Evolutionary conservation across 2,329 filamentous ascomycete species (phyloP), one percentile per base, ranked within the genome.

Genomic region (Nemania sp.): DNA sequence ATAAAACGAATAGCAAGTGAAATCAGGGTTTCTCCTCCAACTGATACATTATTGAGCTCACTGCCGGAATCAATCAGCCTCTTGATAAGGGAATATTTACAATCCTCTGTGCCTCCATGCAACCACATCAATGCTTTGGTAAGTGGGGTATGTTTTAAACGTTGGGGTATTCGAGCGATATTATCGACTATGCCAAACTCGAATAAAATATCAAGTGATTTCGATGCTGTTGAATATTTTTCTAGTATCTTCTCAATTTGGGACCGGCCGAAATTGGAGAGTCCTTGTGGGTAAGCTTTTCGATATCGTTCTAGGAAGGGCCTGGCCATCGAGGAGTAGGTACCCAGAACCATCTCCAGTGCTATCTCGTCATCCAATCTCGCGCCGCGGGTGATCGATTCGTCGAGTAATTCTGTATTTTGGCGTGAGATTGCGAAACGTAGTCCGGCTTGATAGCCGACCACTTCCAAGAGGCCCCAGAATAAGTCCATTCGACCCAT

Each of bases 291-390:
- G 3, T 55, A 35, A 5, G 26, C 35, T 4, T 47, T 32, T 38
- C 26, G 51, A 47, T 54, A 62, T 8, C 26, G 51, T 15, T 47
- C 51, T 7, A 62, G 20, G 3, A 62, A n/a, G 1, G 60, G 38
- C 15, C 7, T 35, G n/a, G 47, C 51, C 51, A 62, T 47, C n/a
- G 41, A 62, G 26, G 26, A 18, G n/a, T 47, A 2, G 1, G 13
- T 0, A 0, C 1, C 5, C 1, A 49, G 0, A 1, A 26, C 41
- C 2, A 1, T 1, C 0, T 11, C 0, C 2, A 62, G 22, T 32
- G 27, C 1, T 0, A 18, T 1, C 1, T 32, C 49, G 18, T 47
- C 18, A 20, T 32, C 26, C 5, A 24, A 3, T 13, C 13, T n/a
- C 4, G 20, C 51, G 5, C 38, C 51, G 26, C n/a, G 26, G 26